Conservation (phyloP, 2,329 filamentous ascomycete species). For the Pseudocercospora ulei region DNA sequence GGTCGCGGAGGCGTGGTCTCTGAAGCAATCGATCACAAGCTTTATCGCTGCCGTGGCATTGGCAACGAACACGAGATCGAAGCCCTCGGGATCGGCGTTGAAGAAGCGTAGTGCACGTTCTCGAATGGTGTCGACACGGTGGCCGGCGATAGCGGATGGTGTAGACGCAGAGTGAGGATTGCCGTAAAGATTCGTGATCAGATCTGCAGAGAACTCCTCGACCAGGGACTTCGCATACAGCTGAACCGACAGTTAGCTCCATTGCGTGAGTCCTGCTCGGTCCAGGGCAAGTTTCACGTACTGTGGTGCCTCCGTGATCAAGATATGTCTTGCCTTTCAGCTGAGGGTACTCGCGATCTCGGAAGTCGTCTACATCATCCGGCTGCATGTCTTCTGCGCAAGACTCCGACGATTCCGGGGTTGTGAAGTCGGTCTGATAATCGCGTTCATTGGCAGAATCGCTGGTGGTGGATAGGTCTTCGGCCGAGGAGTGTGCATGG, state of each 20-base stretch:
- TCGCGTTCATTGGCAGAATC: conserved; percentile 31
- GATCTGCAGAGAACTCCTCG: conserved; percentile 47
- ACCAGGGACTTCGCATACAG: conserved; percentile 52
- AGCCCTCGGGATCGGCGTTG: conserved; percentile 50
- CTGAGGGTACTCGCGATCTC: conserved; percentile 38
- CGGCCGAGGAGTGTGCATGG: conserved; percentile 26
- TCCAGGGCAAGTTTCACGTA: conserved; percentile 21
- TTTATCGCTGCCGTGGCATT: conserved; percentile 57
- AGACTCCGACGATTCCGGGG: conserved; percentile 30
- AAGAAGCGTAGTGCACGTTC: conserved; percentile 49
- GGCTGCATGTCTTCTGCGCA: conserved; percentile 30
- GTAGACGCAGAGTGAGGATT: conserved; percentile 59
- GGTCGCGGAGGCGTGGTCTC: conserved; percentile 45
- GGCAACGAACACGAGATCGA: conserved; percentile 53
- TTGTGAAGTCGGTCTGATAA: conserved; percentile 34
- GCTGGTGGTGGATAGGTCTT: conserved; percentile 31
- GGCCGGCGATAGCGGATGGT: conserved; percentile 50
- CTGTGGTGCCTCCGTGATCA: conserved; percentile 38
- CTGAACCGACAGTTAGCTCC: conserved; percentile 26
- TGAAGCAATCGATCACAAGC: conserved; percentile 50
- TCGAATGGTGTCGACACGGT: conserved; percentile 49
- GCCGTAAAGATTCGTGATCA: conserved; percentile 52
- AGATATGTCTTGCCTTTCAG: conserved; percentile 40
- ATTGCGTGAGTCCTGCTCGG: too few relatives aligned
- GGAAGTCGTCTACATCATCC: conserved; percentile 36